phyloP scores from a whole-genome alignment of 2,329 filamentous ascomycete genomes.

The Westerdykella aurantiaca region DNA sequence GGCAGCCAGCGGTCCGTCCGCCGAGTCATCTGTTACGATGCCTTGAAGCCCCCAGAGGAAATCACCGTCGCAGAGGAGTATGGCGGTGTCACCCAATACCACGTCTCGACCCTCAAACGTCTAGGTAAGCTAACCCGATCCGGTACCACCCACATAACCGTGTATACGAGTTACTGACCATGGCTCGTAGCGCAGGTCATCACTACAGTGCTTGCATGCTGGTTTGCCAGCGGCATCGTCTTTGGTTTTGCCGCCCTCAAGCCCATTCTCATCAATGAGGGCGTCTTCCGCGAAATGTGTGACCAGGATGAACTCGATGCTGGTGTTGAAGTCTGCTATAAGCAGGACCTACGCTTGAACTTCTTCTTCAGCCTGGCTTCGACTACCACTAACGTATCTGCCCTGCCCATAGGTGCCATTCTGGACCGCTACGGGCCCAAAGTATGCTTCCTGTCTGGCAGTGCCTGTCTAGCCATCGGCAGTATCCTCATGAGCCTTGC shows the following conservation, averaged over 20 bases:
- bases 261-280: slow-evolving; percentile 36
- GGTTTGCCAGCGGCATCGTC: slow-evolving; percentile 38
- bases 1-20: slow-evolving; percentile 30
- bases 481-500: slow-evolving; percentile 36
- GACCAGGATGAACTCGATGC: slow-evolving; percentile 30
- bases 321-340: slow-evolving; percentile 33
- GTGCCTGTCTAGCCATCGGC: slow-evolving; percentile 27
- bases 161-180: slow-evolving; percentile 7
- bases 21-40: slow-evolving; percentile 45
- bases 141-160: neutral
- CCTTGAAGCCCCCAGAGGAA: slow-evolving; percentile 38
- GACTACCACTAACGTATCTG: slow-evolving; percentile 36
- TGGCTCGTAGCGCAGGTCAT: slow-evolving; percentile 28
- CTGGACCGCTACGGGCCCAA: slow-evolving; percentile 36
- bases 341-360: slow-evolving; percentile 36
- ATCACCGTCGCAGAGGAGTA: slow-evolving; percentile 33
- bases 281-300: slow-evolving; percentile 35
- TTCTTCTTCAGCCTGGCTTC: slow-evolving; percentile 37
- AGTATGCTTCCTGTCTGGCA: slow-evolving; percentile 28
- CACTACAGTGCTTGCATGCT: slow-evolving; percentile 32
- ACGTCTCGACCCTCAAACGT: slow-evolving; percentile 39
- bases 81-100: slow-evolving; percentile 45
- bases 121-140: slow-evolving; percentile 22
- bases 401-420: slow-evolving; percentile 32
- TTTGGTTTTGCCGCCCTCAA: slow-evolving; percentile 40